A percentile compares a stretch with the other conserved stretches of the same genome.
These are phyloP conservation scores for Penicillium sp. DNA, from an alignment of 2,329 filamentous ascomycete genomes.

Conservation along the genomic window DNA sequence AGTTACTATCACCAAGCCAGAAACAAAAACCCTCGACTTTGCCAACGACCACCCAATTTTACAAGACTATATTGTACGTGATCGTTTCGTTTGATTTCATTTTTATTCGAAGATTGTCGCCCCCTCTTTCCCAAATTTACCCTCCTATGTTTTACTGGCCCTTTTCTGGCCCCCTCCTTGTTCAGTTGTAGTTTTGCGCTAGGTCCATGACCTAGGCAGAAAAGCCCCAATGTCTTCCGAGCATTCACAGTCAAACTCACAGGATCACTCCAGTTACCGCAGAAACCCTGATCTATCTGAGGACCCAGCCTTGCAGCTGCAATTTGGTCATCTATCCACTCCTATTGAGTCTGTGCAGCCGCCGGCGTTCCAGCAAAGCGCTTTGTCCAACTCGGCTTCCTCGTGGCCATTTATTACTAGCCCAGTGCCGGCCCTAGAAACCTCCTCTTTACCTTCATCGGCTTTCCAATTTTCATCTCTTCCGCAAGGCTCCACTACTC, in stretches of 20 bases:
- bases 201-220: conserved; percentile 18
- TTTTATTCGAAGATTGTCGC: not conserved
- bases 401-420: conserved; percentile 14
- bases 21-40: conserved; percentile 12
- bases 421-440: conserved; percentile 3
- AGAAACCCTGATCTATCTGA: conserved; percentile 15
- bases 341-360: conserved; percentile 14
- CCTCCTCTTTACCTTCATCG: conserved; percentile 1
- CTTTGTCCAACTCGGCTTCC: conserved; percentile 7
- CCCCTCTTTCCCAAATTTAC: conserved; percentile 1
- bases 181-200: conserved; percentile 10
- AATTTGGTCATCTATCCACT: conserved; percentile 7
- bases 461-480: conserved; percentile 7
- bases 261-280: conserved; percentile 13
- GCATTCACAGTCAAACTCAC: conserved; percentile 21
- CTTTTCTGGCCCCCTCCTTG: conserved; percentile 11
- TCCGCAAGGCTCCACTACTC: conserved; percentile 9
- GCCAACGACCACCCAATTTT: not conserved
- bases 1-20: not conserved
- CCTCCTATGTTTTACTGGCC: conserved; percentile 9
- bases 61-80: not conserved
- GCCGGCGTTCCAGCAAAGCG: conserved; percentile 13
- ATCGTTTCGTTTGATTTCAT: conserved; percentile 10
- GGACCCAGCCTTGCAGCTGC: conserved; percentile 8
- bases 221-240: conserved; percentile 19